Evolutionary conservation across 192 early-diverging fungal genomes (phyloP).

Genomic region (Piromyces sp.): DNA sequence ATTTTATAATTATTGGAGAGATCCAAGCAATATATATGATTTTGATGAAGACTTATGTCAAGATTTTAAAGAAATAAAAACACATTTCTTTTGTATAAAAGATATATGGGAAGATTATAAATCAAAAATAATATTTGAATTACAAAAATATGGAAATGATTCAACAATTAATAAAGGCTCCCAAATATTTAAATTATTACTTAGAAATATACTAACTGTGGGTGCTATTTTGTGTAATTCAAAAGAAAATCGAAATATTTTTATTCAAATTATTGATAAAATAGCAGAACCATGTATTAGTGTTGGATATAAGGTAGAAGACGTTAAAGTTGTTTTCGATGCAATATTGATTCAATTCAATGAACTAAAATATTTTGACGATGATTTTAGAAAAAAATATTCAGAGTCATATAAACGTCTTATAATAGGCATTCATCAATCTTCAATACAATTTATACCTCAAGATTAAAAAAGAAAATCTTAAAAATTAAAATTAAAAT

Average conservation of each 20-base stretch:
- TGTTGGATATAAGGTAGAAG: not conserved
- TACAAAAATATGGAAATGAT: not conserved
- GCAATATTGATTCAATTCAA: not conserved
- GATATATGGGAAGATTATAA: not conserved
- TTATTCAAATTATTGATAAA: not conserved
- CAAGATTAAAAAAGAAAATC: not conserved
- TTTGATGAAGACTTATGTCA: not conserved
- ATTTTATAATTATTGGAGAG: not conserved
- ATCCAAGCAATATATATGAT: not conserved
- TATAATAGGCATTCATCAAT: not conserved
- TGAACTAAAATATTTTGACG: not conserved
- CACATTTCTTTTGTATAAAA: not conserved
- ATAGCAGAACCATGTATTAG: not conserved
- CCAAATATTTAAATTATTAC: not conserved
- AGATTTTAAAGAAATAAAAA: not conserved
- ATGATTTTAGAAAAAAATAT: not conserved
- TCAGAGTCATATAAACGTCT: not conserved
- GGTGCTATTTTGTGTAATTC: not conserved
- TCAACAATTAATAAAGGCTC: not conserved
- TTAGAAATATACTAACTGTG: not conserved
- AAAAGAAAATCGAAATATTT: not conserved
- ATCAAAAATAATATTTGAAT: not conserved
- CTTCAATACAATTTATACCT: not conserved
- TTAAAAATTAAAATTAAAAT: too few relatives aligned
- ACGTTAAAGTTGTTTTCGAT: not conserved